Conservation (phyloP, 1,284 basidiomycete genomes). For the Quambalaria eucalypti region DNA sequence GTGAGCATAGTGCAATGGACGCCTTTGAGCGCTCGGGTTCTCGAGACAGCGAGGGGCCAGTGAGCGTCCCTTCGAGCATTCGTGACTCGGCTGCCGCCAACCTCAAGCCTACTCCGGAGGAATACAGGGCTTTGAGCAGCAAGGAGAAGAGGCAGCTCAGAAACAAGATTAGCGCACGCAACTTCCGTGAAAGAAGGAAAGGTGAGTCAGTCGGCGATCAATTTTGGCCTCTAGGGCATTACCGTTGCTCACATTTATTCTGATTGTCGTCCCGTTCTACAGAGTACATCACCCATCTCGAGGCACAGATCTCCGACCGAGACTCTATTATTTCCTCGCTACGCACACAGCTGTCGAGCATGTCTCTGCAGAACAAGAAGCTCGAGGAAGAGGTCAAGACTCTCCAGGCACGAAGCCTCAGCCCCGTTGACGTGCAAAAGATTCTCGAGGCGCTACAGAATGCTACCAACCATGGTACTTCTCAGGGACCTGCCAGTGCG, state of each 20-base stretch:
- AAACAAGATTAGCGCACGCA: constrained; percentile 92
- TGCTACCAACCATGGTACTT: background rate
- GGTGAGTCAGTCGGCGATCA: no score
- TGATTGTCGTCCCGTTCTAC: no score
- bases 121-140: constrained; percentile 86
- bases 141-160: constrained; percentile 93
- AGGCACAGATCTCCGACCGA: constrained; percentile 84
- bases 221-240: no score
- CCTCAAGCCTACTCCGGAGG: constrained; percentile 64
- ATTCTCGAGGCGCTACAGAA: constrained; percentile 66
- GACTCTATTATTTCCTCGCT: constrained; percentile 82
- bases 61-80: constrained; percentile 1
- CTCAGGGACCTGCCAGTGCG: background rate
- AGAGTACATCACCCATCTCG: constrained; percentile 88
- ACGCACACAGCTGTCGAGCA: constrained; percentile 69
- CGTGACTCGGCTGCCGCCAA: constrained; percentile 12
- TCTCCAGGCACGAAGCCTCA: constrained; percentile 58
- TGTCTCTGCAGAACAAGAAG: constrained; percentile 71
- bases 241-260: no score
- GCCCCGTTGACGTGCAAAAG: constrained; percentile 30
- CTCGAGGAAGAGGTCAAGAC: constrained; percentile 51
- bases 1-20: no score
- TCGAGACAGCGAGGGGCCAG: background rate
- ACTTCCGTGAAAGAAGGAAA: constrained; percentile 86
- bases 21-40: background rate